Evolutionary conservation across 371 early-diverging fungal genomes (phyloP), one percentile per base, ranked within the genome.

Genomic region (Zychaea mexicana): DNA sequence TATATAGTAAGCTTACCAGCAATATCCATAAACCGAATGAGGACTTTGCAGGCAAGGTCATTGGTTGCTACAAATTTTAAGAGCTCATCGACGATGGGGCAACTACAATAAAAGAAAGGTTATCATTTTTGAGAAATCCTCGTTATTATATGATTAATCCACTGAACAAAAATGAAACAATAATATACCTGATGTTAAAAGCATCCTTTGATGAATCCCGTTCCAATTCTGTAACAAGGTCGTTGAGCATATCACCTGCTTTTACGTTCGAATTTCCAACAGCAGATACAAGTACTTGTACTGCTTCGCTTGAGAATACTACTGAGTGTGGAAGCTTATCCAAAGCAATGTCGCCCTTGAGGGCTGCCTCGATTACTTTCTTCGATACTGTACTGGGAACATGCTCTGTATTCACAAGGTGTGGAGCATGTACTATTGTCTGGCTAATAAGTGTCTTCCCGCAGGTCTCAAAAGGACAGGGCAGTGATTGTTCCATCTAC

Each of bases 21-120:
- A 45, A 58, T 28, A 45, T 58, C 59, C 30, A 58, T 58, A 12
- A 28, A 38, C 19, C 45, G 45, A 17, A 58, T 45, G 10, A 58
- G 59, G 5, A 58, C 45, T 27, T 45, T 58, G 26, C 59, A 58
- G 10, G 59, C 59, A 5, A 58, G 45, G 45, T 58, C 59, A 39
- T 58, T 58, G 15, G 13, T n/a, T 24, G 27, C 8, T 3, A 58
- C 59, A 24, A 15, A 42, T 0, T 17, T 19, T 17, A 58, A 38
- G 6, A 58, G 33, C 22, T 42, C 30, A 45, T 45, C 45, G 6
- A 58, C 45, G 9, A 58, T 17, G 12, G 45, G 28, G 8, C 24
- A 2, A 42, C 59, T 58, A 26, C n/a, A n/a, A n/a, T n/a, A n/a
- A n/a, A n/a, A n/a, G n/a, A n/a, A n/a, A n/a, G n/a, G n/a, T n/a